These are phyloP conservation scores for Clonostachys byssicola DNA, from an alignment of 2,329 filamentous ascomycete species.

Conservation along the genomic window DNA sequence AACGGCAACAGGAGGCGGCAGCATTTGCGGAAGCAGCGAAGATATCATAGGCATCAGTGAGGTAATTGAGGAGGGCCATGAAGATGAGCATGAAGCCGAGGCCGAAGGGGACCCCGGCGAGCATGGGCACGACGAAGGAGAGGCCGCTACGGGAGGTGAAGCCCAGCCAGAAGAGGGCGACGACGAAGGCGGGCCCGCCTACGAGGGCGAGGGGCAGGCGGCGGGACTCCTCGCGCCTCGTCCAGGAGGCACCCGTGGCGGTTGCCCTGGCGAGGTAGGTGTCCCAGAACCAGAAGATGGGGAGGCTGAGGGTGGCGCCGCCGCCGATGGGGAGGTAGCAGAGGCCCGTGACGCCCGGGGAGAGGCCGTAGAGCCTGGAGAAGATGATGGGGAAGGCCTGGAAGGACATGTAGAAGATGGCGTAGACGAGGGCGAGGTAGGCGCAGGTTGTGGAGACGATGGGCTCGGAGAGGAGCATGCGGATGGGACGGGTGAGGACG, in stretches of 20 bases:
- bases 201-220: conserved; percentile 69
- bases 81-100: conserved; percentile 60
- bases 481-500: conserved; percentile 66
- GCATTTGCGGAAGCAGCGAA: conserved; percentile 75
- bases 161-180: conserved; percentile 58
- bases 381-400: conserved; percentile 73
- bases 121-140: conserved; percentile 50
- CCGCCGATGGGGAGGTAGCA: conserved; percentile 65
- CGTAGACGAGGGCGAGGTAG: conserved; percentile 69
- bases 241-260: conserved; percentile 47
- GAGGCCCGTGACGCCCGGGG: conserved; percentile 60
- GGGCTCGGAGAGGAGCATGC: conserved; percentile 69
- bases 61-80: conserved; percentile 60
- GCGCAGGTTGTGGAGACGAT: conserved; percentile 67
- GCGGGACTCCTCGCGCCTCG: conserved; percentile 59
- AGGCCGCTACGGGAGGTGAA: conserved; percentile 46
- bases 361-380: conserved; percentile 56
- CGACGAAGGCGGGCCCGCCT: conserved; percentile 59
- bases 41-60: conserved; percentile 64
- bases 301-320: conserved; percentile 54
- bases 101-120: conserved; percentile 59
- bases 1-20: conserved; percentile 80
- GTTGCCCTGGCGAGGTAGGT: conserved; percentile 48
- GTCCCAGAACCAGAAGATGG: conserved; percentile 65
- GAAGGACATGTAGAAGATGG: conserved; percentile 68